phyloP scores from a whole-genome alignment of 2,329 filamentous ascomycete species.

The Cytospora paraplurivora region DNA sequence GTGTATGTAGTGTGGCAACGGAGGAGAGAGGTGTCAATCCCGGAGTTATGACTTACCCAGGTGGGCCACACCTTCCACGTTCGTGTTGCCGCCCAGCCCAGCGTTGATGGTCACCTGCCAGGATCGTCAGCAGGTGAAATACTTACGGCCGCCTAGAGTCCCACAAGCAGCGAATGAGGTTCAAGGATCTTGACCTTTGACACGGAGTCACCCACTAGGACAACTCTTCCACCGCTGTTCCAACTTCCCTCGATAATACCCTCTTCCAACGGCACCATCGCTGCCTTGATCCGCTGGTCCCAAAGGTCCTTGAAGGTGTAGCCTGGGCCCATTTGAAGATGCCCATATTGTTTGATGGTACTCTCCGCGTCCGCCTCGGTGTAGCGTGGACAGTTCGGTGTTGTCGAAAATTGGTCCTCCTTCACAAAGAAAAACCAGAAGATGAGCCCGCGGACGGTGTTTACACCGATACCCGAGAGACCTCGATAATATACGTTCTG shows the following conservation, averaged over 20 bases:
- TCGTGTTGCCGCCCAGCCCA: slow-evolving; percentile 26
- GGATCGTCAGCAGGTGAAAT: not conserved
- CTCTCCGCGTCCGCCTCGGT: slow-evolving; percentile 25
- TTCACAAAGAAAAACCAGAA: slow-evolving; percentile 29
- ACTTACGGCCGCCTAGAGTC: not conserved
- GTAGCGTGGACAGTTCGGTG: slow-evolving; percentile 26
- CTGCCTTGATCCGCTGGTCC: slow-evolving; percentile 20
- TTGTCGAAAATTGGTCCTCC: slow-evolving; percentile 11
- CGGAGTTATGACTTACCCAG: slow-evolving; percentile 8
- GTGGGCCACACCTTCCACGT: slow-evolving; percentile 25
- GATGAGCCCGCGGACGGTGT: slow-evolving; percentile 10
- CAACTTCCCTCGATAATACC: slow-evolving; percentile 27
- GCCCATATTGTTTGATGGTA: slow-evolving; percentile 25
- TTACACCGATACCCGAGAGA: slow-evolving; percentile 18
- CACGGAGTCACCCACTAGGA: slow-evolving; percentile 29
- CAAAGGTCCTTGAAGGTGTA: slow-evolving; percentile 33
- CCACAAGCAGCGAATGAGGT: not conserved
- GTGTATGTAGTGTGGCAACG: not conserved
- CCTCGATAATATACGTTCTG: slow-evolving; percentile 28
- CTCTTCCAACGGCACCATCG: slow-evolving; percentile 30
- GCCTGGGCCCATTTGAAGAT: slow-evolving; percentile 27
- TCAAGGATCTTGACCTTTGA: not conserved
- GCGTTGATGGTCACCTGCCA: slow-evolving; percentile 26
- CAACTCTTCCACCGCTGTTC: slow-evolving; percentile 29
- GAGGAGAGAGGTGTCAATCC: not conserved